A percentile compares a stretch with the other conserved stretches of the same genome.
Evolutionary conservation across 805 yeast genomes (phyloP).

Genomic region (Spathaspora hagerdaliae): DNA sequence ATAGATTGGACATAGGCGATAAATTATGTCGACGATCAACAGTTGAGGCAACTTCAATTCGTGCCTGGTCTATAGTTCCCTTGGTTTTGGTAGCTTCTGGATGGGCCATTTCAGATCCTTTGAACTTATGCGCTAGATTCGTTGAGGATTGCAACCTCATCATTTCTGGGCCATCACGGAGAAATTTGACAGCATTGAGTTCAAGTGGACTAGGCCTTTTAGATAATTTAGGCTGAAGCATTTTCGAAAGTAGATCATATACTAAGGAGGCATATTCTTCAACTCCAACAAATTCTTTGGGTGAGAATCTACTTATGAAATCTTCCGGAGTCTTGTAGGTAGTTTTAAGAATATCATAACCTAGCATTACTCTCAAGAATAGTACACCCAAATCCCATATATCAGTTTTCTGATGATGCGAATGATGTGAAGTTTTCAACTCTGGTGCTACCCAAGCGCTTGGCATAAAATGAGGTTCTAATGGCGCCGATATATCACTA

Average conservation of each 20-base stretch:
- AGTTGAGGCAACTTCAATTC: background rate
- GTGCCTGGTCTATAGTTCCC: too few species aligned
- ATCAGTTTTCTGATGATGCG: slow-evolving; percentile 78
- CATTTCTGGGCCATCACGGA: slow-evolving; percentile 62
- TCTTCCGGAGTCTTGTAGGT: slow-evolving; percentile 46
- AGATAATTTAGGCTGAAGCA: slow-evolving; percentile 62
- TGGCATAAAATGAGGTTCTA: slow-evolving; percentile 15
- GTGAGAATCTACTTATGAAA: slow-evolving; percentile 22
- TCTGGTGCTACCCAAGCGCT: slow-evolving; percentile 82
- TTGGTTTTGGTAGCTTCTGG: background rate
- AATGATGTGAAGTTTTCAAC: slow-evolving; percentile 43
- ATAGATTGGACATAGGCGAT: background rate
- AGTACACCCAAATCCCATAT: slow-evolving; percentile 90
- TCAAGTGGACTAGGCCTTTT: slow-evolving; percentile 83
- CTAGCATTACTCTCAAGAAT: slow-evolving; percentile 42
- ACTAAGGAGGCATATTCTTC: slow-evolving; percentile 64
- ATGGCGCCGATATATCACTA: slow-evolving; percentile 3
- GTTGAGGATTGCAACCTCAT: slow-evolving; percentile 7
- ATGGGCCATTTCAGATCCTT: background rate
- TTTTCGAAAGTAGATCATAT: slow-evolving; percentile 59
- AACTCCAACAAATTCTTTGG: slow-evolving; percentile 48
- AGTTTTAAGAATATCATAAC: slow-evolving; percentile 60
- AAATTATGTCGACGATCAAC: background rate
- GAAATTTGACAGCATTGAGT: slow-evolving; percentile 74
- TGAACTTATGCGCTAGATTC: slow-evolving; percentile 7